Conservation (phyloP, 1,139 yeast species). For the Fermentozyma sake region DNA sequence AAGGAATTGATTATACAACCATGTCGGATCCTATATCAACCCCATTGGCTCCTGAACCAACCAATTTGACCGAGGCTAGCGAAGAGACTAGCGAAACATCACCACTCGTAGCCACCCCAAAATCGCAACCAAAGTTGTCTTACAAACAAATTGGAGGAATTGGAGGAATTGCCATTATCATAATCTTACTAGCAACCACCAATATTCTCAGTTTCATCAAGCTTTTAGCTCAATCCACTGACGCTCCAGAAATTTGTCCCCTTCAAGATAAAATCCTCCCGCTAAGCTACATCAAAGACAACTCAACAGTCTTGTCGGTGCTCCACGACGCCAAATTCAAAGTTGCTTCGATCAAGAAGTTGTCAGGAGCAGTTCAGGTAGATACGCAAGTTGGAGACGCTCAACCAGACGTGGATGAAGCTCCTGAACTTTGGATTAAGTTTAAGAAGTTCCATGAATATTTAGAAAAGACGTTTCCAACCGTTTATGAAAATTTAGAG, state of each 20-base stretch:
- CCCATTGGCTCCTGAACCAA: no score
- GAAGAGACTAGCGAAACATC: no score
- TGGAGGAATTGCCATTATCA: no score
- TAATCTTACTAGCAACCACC: no score
- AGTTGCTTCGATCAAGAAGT: conserved; percentile 28
- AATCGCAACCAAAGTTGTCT: no score
- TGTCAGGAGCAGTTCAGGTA: conserved; percentile 40
- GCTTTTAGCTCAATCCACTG: conserved; percentile 18
- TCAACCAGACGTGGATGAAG: conserved; percentile 35
- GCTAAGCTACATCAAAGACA: conserved; percentile 24
- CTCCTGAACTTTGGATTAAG: conserved; percentile 35
- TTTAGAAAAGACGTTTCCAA: conserved; percentile 55
- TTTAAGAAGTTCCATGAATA: conserved; percentile 46
- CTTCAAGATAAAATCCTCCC: conserved; percentile 29
- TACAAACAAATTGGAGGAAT: no score
- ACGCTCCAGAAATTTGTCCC: conserved; percentile 23
- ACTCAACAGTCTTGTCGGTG: conserved; percentile 30
- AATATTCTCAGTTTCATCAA: no score
- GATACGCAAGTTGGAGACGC: conserved; percentile 44
- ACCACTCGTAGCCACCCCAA: no score
- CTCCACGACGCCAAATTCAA: conserved; percentile 31
- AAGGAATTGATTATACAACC: no score
- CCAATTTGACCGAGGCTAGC: no score
- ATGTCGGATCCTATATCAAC: no score
- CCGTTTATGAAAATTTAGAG: conserved; percentile 43